Base-by-base conservation (phyloP, 805 yeast genomes). In the Kodamaea kaohsiungensis region DNA sequence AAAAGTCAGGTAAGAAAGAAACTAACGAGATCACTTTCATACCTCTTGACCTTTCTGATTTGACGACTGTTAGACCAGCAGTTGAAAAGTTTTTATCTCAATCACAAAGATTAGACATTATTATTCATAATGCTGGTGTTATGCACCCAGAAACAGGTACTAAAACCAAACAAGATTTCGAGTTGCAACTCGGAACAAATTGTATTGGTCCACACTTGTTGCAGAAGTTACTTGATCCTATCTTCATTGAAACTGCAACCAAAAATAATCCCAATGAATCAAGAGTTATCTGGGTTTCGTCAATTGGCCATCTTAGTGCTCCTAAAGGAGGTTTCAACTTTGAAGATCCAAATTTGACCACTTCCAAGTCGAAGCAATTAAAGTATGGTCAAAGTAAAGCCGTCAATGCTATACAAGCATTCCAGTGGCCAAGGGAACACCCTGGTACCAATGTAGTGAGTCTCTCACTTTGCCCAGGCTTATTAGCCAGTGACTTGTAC, bases 331-430 rank as follows among this genome's bases (percentile, higher is more conserved):
- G 77, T 2, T 66, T 77, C 19, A 59, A 72, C 45, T 65, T 69
- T 57, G 70, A 66, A 42, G 74, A 72, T 50, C 63, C 73, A 40
- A 65, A 65, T 49, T 58, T 57, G 56, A 64, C 62, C 33, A 13
- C 27, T 19, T 39, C 46, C 37, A 60, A 58, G 46, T 15, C 25
- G 7, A 40, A 15, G 15, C 39, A 38, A 7, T 22, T 33, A 2
- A 10, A 59, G 60, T 78, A 80, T 57, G 76, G 73, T 3, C 79
- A 77, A 61, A 70, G 78, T 27, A 80, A 81, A 64, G 79, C 81
- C 1, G 67, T 71, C 16, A 67, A 68, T 49, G 56, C 70, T 30
- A 67, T 70, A 43, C 74, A 73, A 58, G 65, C 77, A 0, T 60
- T 63, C n/a, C 62, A 66, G 43, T 78, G 78, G 76, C 57, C 71